Evolutionary conservation across 768 basidiomycete genomes (phyloP).

Genomic region (Psilocybe subaeruginosa): DNA sequence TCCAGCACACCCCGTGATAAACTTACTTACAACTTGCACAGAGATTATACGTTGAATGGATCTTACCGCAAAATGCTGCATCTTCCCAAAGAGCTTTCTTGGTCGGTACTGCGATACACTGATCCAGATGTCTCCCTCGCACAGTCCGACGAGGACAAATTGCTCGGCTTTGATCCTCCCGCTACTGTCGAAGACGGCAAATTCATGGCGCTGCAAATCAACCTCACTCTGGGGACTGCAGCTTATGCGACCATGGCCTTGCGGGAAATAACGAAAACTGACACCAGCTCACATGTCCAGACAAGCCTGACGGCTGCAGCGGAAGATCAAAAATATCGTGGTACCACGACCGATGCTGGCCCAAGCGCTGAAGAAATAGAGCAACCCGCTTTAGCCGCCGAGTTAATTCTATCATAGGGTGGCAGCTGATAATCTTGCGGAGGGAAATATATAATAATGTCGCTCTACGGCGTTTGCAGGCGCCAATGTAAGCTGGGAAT

Average conservation of each 20-base stretch:
- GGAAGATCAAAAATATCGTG: constrained; percentile 83
- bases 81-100: constrained; percentile 78
- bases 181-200: constrained; percentile 69
- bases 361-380: constrained; percentile 15
- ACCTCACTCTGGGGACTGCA: constrained; percentile 84
- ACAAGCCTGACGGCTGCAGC: constrained; percentile 74
- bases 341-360: constrained; percentile 38
- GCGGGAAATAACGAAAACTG: constrained; percentile 92
- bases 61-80: constrained; percentile 94
- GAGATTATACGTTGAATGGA: constrained; percentile 91
- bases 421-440: too few species aligned
- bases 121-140: constrained; percentile 91
- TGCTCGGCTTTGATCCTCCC: constrained; percentile 82
- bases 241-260: constrained; percentile 99
- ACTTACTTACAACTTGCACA: constrained; percentile 31
- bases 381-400: too few species aligned
- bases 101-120: constrained; percentile 86
- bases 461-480: not conserved
- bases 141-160: constrained; percentile 93
- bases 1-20: not conserved
- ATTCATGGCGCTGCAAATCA: constrained; percentile 87
- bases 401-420: too few species aligned
- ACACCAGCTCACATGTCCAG: constrained; percentile 93
- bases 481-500: not conserved
- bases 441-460: too few species aligned